These are phyloP conservation scores for Adiantum capillusveneris DNA, from an alignment of 75 land plant genomes.

Conservation along the genomic window DNA sequence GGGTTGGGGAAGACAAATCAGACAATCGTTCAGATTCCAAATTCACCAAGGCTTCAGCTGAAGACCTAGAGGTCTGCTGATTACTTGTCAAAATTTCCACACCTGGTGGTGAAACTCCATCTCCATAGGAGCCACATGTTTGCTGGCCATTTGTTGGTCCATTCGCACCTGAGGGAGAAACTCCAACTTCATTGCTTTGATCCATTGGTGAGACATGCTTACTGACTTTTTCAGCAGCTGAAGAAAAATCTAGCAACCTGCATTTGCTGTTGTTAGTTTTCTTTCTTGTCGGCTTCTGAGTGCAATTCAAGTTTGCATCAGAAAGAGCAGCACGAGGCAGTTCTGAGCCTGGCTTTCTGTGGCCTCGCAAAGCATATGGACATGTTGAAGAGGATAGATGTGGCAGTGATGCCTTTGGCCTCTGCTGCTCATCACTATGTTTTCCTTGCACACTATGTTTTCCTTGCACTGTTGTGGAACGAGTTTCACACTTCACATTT, in stretches of 20 bases:
- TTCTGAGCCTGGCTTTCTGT: too few species aligned
- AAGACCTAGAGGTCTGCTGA: not conserved
- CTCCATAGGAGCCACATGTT: too few species aligned
- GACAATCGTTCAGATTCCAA: not conserved
- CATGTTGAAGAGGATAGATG: too few species aligned
- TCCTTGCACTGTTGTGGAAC: too few species aligned
- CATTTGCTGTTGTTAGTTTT: not conserved
- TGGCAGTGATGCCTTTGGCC: too few species aligned
- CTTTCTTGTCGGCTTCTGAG: not conserved
- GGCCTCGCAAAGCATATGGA: too few species aligned
- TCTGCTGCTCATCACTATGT: too few species aligned
- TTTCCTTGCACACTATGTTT: too few species aligned
- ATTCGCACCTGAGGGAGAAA: too few species aligned
- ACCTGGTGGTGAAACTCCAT: not conserved
- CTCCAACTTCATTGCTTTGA: not conserved
- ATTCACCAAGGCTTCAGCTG: not conserved
- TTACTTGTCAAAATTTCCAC: not conserved
- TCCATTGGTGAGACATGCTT: not conserved
- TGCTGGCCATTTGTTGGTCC: too few species aligned
- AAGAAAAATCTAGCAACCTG: not conserved
- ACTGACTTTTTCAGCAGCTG: not conserved
- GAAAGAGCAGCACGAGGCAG: not conserved
- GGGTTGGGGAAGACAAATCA: not conserved
- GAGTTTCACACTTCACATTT: too few species aligned
- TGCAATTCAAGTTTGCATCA: not conserved